phyloP scores from a whole-genome alignment of 2,329 filamentous ascomycete genomes.

The Harringtonia aguacate region DNA sequence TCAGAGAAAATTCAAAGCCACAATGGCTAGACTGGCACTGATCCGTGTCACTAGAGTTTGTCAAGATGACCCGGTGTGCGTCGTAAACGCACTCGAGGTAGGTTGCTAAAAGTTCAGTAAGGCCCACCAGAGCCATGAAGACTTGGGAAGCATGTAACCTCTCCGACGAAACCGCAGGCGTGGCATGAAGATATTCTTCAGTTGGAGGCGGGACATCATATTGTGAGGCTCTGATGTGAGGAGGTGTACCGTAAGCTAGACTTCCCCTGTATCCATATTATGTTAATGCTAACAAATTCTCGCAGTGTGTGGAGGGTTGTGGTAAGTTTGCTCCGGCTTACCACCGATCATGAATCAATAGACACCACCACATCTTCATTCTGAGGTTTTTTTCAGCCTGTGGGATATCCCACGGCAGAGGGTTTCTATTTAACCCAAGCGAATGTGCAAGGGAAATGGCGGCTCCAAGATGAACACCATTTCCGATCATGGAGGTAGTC shows the following conservation, averaged over 20 bases:
- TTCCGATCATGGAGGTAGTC: slow-evolving; percentile 48
- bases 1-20: neutral
- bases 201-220: slow-evolving; percentile 32
- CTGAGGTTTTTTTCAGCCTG: slow-evolving; percentile 36
- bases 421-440: slow-evolving; percentile 42
- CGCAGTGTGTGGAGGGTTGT: too few species aligned
- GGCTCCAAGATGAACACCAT: slow-evolving; percentile 37
- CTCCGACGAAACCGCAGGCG: neutral
- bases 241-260: slow-evolving; percentile 41
- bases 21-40: neutral
- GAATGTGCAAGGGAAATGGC: slow-evolving; percentile 42
- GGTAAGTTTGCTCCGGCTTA: slow-evolving; percentile 11
- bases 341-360: slow-evolving; percentile 45
- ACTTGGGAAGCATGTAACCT: slow-evolving; percentile 10
- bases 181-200: neutral
- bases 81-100: slow-evolving; percentile 2
- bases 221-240: slow-evolving; percentile 31
- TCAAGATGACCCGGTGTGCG: too few species aligned
- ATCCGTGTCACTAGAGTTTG: neutral
- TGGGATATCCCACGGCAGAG: slow-evolving; percentile 40
- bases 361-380: slow-evolving; percentile 45
- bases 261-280: slow-evolving; percentile 25
- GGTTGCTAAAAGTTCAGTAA: slow-evolving; percentile 31
- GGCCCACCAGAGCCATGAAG: slow-evolving; percentile 31
- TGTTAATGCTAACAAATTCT: too few species aligned